Base-by-base conservation (phyloP, 2,329 filamentous ascomycete species). In the Pseudogymnoascus sp. region DNA sequence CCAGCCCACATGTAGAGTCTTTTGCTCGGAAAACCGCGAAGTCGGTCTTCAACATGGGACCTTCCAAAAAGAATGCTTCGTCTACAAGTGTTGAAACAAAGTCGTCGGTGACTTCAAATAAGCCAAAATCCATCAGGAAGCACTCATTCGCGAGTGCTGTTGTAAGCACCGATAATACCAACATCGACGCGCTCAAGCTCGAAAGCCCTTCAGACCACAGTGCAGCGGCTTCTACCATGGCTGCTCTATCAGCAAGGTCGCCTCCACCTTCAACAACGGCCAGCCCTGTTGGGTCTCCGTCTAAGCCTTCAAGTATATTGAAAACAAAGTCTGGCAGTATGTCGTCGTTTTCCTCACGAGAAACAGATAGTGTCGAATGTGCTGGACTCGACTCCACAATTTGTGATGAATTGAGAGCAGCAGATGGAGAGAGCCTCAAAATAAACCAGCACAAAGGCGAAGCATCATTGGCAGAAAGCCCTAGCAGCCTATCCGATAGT, bases 151-250 rank as follows among this genome's bases (percentile, higher is more conserved):
- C 85, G 9, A 80, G 78, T 63, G 82, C 83, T 25, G 78, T 87
- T 18, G 83, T 93, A 5, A 85, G 84, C 31, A 85, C 87, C 0
- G 87, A 91, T 69, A 80, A 82, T 36, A 81, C 84, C 0, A 87
- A 88, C 66, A 85, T 86, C 18, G 88, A 91, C 65, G 79, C 86
- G 11, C 83, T 84, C 67, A 84, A 82, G 65, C 79, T 82, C 12
- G 82, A 77, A 12, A 69, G 78, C 1, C 80, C 81, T 4, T 81
- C 83, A 1, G 82, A 86, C 38, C 80, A 85, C 60, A 79, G 79
- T 64, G 78, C 84, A 70, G 88, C 88, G 23, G 80, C 82, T 21
- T 83, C 79, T 67, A 80, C 83, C 25, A 90, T 92, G 80, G 87
- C 87, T 62, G 86, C 85, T 40, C 78, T 90, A 40, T 85, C 88